Evolutionary conservation across 148 eudicot genomes (phyloP), one percentile per base, ranked within the genome.

Genomic region (Rhododendron williamsianum): DNA sequence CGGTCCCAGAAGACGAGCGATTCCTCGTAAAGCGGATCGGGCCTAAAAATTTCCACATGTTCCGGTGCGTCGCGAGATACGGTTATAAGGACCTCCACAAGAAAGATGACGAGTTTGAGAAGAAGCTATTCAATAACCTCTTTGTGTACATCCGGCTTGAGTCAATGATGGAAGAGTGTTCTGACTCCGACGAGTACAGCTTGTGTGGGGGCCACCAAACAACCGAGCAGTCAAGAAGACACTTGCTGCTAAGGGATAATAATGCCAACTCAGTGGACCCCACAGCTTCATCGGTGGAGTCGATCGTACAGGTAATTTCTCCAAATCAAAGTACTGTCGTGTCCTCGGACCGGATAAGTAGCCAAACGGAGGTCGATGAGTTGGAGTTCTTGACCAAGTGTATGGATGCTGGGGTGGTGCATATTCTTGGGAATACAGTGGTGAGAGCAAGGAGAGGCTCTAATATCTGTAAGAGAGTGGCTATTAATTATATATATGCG

Each of bases 151-250:
- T 97, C 19, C 86, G 98, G 81, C 94, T 97, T 0, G 99, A 97
- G 91, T 87, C 93, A 3, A 97, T 97, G 99, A 97, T 97, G 98
- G 99, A 97, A 80, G 98, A 94, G 1, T 93, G 93, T 71, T 95
- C 99, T 0, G 99, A 97, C 83, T 97, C 99, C 0, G 99, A 97
- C 7, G 98, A 93, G 67, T 93, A 95, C 81, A 97, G 99, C 86
- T 9, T 95, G 69, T 90, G 91, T 63, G 96, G 96, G 6, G 30
- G 12, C 30, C 73, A 9, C 73, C 98, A 95, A 88, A 95, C 87
- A 86, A 93, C 93, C 2, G 87, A 81, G 18, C 91, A 85, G 80
- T 93, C 95, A 16, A 87, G 89, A 16, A 87, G 89, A 84, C 90
- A 91, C 35, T n/a, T 63, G 73, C 71, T 92, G 49, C 30, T 87